These are phyloP conservation scores for Elymus sibiricus DNA, from an alignment of 176 grass and related monocot genomes.

Conservation along the genomic window DNA sequence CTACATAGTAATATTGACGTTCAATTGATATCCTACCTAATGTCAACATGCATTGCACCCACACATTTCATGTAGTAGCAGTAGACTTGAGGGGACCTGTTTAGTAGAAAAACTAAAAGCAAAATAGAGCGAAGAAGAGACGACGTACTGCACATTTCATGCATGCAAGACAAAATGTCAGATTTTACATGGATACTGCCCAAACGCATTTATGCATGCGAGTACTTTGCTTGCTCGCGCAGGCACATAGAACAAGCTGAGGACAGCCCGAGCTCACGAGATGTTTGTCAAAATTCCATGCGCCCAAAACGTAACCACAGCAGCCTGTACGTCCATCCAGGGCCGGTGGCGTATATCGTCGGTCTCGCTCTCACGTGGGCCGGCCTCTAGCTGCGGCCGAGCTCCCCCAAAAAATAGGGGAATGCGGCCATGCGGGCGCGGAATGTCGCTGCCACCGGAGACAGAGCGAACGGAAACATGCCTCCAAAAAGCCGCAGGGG, in stretches of 20 bases:
- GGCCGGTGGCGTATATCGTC: background rate
- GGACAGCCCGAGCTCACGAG: conserved; percentile 55
- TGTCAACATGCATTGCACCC: no score
- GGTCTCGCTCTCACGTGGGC: background rate
- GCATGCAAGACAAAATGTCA: conserved; percentile 40
- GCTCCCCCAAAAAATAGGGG: background rate
- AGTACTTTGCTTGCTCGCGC: conserved; percentile 32
- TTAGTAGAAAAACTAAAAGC: background rate
- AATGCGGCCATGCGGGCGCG: background rate
- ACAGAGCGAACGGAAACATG: conserved; percentile 15
- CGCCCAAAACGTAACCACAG: conserved; percentile 31
- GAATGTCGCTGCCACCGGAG: conserved; percentile 26
- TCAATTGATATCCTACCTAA: no score
- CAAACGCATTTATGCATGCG: background rate
- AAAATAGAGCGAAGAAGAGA: background rate
- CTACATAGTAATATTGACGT: no score
- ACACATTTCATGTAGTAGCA: no score
- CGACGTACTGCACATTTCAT: conserved; percentile 3
- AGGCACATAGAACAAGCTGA: conserved; percentile 19
- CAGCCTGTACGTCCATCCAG: background rate
- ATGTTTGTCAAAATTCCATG: conserved; percentile 53
- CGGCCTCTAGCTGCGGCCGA: background rate
- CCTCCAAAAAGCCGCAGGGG: background rate
- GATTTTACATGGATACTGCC: conserved; percentile 26
- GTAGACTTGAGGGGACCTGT: no score